Conservation (phyloP, 495 filamentous ascomycete genomes). For the Penicillium samsonianum region DNA sequence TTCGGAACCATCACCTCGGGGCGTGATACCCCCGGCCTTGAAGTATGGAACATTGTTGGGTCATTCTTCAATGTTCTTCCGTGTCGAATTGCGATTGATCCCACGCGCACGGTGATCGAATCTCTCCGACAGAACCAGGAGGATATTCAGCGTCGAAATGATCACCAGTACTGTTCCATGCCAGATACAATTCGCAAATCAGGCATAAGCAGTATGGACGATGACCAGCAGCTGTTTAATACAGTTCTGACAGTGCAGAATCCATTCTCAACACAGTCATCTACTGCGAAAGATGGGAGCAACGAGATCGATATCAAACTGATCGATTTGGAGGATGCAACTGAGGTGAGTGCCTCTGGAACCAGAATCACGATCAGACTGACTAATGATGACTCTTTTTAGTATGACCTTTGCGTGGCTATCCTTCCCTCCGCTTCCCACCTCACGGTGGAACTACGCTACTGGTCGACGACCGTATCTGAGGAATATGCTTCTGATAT, state of each 20-base stretch:
- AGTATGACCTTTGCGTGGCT: constrained; percentile 5
- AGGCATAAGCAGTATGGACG: neutral
- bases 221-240: neutral
- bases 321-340: neutral
- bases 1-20: neutral
- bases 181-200: neutral
- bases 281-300: neutral
- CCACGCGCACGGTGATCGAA: neutral
- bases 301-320: neutral
- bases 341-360: neutral
- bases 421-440: neutral
- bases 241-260: neutral
- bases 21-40: neutral
- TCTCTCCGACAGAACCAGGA: neutral
- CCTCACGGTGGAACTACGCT: neutral
- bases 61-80: constrained; percentile 1
- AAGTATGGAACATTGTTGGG: constrained; percentile 1
- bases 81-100: neutral
- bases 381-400: neutral
- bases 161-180: neutral
- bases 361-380: neutral
- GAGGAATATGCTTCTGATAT: constrained; percentile 1
- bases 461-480: neutral
- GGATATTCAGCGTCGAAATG: neutral
- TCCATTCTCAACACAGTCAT: neutral